Evolutionary conservation across 768 basidiomycete genomes (phyloP).

Genomic region (Erythrobasidium yunnanense): DNA sequence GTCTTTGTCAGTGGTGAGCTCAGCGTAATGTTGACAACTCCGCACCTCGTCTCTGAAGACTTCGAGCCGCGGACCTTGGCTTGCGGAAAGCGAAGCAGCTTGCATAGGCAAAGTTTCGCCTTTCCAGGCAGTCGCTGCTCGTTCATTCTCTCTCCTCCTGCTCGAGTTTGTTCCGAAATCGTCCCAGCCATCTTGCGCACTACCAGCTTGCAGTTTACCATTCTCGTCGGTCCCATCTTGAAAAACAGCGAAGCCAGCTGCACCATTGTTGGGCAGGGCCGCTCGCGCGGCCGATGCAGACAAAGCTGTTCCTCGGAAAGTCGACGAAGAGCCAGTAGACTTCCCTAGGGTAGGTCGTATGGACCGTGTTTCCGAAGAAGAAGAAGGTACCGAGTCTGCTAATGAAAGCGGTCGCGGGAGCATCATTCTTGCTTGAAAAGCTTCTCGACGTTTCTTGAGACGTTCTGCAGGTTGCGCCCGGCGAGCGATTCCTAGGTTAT

Average conservation of each 20-base stretch:
- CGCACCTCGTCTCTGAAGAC: slow-evolving; percentile 46
- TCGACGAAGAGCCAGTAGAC: neutral
- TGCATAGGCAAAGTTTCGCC: slow-evolving; percentile 44
- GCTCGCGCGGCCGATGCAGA: slow-evolving; percentile 14
- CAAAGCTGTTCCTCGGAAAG: slow-evolving; percentile 8
- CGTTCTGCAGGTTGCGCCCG: slow-evolving; percentile 71
- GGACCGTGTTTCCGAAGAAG: neutral
- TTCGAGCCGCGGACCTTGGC: slow-evolving; percentile 42
- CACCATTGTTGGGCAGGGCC: slow-evolving; percentile 30
- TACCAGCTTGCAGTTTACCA: slow-evolving; percentile 8
- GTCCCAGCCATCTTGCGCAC: slow-evolving; percentile 41
- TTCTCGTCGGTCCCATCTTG: slow-evolving; percentile 22
- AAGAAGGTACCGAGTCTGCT: neutral
- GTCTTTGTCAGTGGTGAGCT: too few species aligned
- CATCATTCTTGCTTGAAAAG: slow-evolving; percentile 59
- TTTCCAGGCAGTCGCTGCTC: slow-evolving; percentile 43
- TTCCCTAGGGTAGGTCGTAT: slow-evolving; percentile 11
- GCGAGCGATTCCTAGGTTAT: slow-evolving; percentile 67
- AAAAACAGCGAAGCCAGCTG: slow-evolving; percentile 35
- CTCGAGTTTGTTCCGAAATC: slow-evolving; percentile 45
- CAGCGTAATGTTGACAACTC: neutral
- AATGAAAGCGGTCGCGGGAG: slow-evolving; percentile 38
- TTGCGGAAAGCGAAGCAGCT: slow-evolving; percentile 28
- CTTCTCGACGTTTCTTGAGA: slow-evolving; percentile 66
- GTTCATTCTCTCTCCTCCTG: slow-evolving; percentile 44